phyloP scores from a whole-genome alignment of 2,329 filamentous ascomycete species.

The Calonectria henricotiae region DNA sequence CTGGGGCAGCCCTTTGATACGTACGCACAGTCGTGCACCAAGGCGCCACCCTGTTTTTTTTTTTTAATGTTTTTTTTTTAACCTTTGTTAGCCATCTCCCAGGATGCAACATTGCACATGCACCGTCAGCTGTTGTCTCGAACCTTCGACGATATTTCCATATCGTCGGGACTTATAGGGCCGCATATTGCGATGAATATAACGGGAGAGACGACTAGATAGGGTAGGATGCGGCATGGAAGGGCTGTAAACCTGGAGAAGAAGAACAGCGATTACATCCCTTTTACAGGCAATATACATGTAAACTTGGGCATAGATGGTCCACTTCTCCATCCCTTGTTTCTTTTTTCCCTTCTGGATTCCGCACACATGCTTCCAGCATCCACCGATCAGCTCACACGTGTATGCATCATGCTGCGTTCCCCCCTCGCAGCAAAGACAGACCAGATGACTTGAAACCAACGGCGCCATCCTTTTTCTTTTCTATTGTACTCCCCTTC shows the following conservation, averaged over 20 bases:
- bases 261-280: not conserved
- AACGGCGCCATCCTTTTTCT: not conserved
- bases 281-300: not conserved
- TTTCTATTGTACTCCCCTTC: not conserved
- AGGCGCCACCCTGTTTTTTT: slow-evolving; percentile 22
- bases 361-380: slow-evolving; percentile 16
- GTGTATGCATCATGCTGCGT: slow-evolving; percentile 19
- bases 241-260: not conserved
- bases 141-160: slow-evolving; percentile 18
- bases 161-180: slow-evolving; percentile 14
- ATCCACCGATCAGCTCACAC: slow-evolving; percentile 24
- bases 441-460: slow-evolving; percentile 1
- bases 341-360: slow-evolving; percentile 6
- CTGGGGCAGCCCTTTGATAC: slow-evolving; percentile 14
- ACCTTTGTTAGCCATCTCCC: not conserved
- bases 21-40: slow-evolving; percentile 18
- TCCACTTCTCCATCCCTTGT: not conserved
- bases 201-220: not conserved
- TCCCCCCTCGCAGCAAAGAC: slow-evolving; percentile 3
- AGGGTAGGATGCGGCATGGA: not conserved
- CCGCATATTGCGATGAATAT: not conserved
- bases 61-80: not conserved
- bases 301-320: not conserved
- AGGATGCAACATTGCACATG: slow-evolving; percentile 29
- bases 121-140: slow-evolving; percentile 14